These are phyloP conservation scores for Delphinella strobiligena DNA, from an alignment of 2,329 filamentous ascomycete genomes.

Conservation along the genomic window DNA sequence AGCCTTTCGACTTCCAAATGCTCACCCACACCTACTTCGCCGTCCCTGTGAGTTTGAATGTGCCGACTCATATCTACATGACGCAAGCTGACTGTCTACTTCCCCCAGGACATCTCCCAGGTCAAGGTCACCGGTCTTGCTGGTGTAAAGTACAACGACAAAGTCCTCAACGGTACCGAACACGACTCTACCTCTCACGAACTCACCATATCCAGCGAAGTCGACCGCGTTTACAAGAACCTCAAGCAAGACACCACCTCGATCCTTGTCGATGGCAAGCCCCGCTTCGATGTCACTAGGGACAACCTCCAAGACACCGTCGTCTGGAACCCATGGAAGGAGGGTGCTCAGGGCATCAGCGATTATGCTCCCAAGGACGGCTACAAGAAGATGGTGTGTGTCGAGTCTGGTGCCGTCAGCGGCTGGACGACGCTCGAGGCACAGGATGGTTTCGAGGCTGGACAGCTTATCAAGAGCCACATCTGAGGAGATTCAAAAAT, in stretches of 20 bases:
- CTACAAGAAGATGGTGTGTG: conserved; percentile 86
- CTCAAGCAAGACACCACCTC: conserved; percentile 51
- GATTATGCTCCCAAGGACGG: conserved; percentile 86
- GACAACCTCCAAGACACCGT: conserved; percentile 82
- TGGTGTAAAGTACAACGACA: conserved; percentile 69
- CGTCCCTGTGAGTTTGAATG: conserved; percentile 50
- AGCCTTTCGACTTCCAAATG: conserved; percentile 81
- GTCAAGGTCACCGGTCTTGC: conserved; percentile 65
- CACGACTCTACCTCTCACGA: conserved; percentile 53
- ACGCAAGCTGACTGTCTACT: background rate
- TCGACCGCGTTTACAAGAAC: conserved; percentile 73
- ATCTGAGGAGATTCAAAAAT: no score
- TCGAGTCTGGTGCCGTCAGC: conserved; percentile 78
- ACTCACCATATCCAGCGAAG: conserved; percentile 63
- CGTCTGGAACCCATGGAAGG: conserved; percentile 93
- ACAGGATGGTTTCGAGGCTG: conserved; percentile 57
- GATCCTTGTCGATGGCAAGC: conserved; percentile 51
- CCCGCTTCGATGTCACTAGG: conserved; percentile 61
- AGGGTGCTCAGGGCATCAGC: conserved; percentile 67
- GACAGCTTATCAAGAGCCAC: conserved; percentile 38
- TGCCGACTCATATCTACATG: background rate
- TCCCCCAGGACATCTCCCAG: conserved; percentile 60
- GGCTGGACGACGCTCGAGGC: conserved; percentile 76
- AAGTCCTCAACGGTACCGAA: conserved; percentile 54
- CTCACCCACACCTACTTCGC: conserved; percentile 84